phyloP scores from a whole-genome alignment of 192 early-diverging fungal genomes.

The Rhizoclosmatium globosum region DNA sequence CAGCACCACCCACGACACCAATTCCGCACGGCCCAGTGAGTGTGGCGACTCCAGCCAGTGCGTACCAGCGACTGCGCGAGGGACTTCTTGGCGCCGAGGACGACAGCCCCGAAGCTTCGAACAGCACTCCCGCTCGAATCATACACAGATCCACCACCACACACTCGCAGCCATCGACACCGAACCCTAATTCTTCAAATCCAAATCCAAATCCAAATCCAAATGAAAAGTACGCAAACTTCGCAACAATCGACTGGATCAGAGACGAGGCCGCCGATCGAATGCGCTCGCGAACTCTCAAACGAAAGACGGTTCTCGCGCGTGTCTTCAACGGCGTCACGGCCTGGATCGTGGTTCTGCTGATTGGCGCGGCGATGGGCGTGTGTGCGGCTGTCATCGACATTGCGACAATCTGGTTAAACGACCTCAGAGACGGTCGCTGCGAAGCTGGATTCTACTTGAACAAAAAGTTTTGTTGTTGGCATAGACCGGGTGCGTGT shows the following conservation, averaged over 20 bases:
- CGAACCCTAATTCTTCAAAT: too few relatives aligned
- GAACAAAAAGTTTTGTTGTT: constrained; percentile 61
- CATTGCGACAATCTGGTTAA: constrained; percentile 53
- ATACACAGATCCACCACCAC: background rate
- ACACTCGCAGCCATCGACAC: background rate
- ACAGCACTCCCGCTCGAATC: background rate
- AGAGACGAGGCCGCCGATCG: constrained; percentile 88
- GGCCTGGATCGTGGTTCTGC: constrained; percentile 57
- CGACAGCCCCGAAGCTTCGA: background rate
- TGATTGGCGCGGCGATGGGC: constrained; percentile 51
- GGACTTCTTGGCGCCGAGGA: background rate
- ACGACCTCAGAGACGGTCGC: constrained; percentile 56
- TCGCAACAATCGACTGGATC: constrained; percentile 83
- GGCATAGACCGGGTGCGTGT: constrained; percentile 44
- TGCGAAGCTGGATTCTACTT: constrained; percentile 59
- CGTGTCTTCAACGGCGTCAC: constrained; percentile 35
- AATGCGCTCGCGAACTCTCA: constrained; percentile 48
- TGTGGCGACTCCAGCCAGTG: background rate
- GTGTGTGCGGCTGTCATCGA: constrained; percentile 59
- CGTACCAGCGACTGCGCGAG: background rate
- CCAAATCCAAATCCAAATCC: too few relatives aligned
- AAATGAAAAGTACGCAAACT: constrained; percentile 50
- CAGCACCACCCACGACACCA: background rate
- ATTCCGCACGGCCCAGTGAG: background rate
- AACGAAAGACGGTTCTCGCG: background rate